Evolutionary conservation across 1,284 basidiomycete species (phyloP).

Genomic region (Ustilago vetiveriae): DNA sequence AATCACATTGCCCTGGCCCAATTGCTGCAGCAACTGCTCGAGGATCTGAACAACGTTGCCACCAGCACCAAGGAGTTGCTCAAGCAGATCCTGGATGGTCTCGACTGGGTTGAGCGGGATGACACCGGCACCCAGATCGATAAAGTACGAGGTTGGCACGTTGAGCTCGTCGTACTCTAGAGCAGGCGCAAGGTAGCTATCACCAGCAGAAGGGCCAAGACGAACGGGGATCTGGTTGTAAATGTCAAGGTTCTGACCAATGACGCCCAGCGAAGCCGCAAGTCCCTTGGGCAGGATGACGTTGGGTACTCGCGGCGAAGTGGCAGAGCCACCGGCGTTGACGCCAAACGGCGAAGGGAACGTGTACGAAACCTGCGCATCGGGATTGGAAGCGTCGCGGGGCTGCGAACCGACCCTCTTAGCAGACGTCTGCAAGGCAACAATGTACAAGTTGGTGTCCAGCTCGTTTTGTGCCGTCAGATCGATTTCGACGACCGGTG

Average conservation of each 20-base stretch:
- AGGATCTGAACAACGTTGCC: conserved; percentile 11
- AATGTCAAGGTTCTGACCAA: conserved; percentile 50
- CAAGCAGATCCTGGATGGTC: conserved; percentile 13
- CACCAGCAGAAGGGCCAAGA: conserved; percentile 36
- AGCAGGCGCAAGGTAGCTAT: conserved; percentile 44
- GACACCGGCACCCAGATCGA: conserved; percentile 10
- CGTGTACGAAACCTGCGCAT: conserved; percentile 38
- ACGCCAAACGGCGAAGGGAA: conserved; percentile 34
- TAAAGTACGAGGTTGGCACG: conserved; percentile 35
- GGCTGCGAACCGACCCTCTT: conserved; percentile 22
- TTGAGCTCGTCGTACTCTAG: conserved; percentile 53
- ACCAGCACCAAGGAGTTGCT: background rate
- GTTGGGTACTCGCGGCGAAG: conserved; percentile 35
- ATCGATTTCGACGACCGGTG: conserved; percentile 33
- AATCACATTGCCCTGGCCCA: conserved; percentile 18
- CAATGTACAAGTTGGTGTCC: conserved; percentile 33
- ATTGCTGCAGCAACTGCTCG: conserved; percentile 1
- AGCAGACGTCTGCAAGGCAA: conserved; percentile 39
- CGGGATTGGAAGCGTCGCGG: conserved; percentile 22
- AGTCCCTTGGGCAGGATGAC: conserved; percentile 53
- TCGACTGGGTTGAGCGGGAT: conserved; percentile 21
- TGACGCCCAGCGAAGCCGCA: conserved; percentile 28
- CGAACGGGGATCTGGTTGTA: conserved; percentile 41
- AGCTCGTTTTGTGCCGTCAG: conserved; percentile 39
- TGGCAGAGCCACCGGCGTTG: conserved; percentile 15